Conservation (phyloP, 257 asterid species). For the Thymus quinquecostatus region DNA sequence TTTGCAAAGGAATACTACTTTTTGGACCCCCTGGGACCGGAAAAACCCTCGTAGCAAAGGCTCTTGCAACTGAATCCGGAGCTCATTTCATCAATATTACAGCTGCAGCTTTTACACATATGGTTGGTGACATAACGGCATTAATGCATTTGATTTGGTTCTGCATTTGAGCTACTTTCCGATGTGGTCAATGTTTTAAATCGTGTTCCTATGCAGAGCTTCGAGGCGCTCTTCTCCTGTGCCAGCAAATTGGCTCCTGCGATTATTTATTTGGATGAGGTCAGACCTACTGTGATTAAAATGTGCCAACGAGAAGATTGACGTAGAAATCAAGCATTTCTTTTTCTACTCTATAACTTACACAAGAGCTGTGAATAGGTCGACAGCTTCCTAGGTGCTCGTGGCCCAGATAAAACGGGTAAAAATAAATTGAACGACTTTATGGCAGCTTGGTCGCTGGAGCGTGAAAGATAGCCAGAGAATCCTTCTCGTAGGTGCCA, state of each 20-base stretch:
- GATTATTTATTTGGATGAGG: neutral
- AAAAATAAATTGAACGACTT: constrained; percentile 67
- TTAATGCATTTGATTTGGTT: no score
- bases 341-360: no score
- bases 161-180: no score
- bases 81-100: neutral
- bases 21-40: constrained; percentile 99
- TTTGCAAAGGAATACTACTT: constrained; percentile 80
- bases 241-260: neutral
- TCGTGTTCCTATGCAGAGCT: neutral
- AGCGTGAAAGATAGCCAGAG: constrained; percentile 63
- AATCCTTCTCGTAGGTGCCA: constrained; percentile 75
- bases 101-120: neutral
- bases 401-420: constrained; percentile 46
- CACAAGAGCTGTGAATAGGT: no score
- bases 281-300: neutral
- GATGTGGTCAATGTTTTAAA: neutral
- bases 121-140: neutral
- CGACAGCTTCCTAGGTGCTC: constrained; percentile 76
- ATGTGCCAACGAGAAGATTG: no score
- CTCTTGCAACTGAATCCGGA: constrained; percentile 64
- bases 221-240: neutral
- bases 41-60: constrained; percentile 92
- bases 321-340: no score
- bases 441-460: constrained; percentile 40